Base-by-base conservation (phyloP, 2,329 filamentous ascomycete species). In the Daldinia sp. region DNA sequence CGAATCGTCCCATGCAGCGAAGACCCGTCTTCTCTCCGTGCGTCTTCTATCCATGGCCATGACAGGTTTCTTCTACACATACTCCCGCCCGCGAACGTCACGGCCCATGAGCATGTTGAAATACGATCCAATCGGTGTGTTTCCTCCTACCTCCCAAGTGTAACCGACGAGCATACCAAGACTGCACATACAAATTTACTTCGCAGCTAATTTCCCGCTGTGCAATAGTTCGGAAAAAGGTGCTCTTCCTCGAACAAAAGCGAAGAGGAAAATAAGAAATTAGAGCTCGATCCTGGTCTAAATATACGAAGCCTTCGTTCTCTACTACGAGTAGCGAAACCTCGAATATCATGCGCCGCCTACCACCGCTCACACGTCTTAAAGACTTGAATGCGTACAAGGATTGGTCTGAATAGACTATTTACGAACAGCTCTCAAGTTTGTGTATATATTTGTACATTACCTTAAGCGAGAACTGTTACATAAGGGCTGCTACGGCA, bases 1-100 rank as follows among this genome's bases (percentile, higher is more conserved):
- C 34, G 63, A 17, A 52, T 52, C 25, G 11, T 13, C 45, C 37
- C 53, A 10, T 37, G 63, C 77, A 96, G 93, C 84, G 64, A 98
- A 98, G 84, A 92, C 94, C 75, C 93, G 96, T 77, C 90, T 94
- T 70, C 90, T 99, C 77, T 87, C 92, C 76, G 94, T 97, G 78
- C 94, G 95, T 77, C 90, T 99, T 70, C 84, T 99, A 77, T 97
- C 93, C 68, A 99, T 99, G 95, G 95, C 95, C 77, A 90, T 97
- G 90, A 99, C 95, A 23, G 95, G 95, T 74, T 99, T 93, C 85
- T 99, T 94, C 85, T 94, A 94, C 79, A 96, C 93, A 55, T 88
- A 96, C 78, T 85, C 90, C 71, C 89, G 96, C 61, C 94, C 93
- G 10, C 90, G 95, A 71, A 85, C 87, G 27, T 85, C 93, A 66